phyloP scores from a whole-genome alignment of 2,329 filamentous ascomycete genomes.

The Colletotrichum incanum region DNA sequence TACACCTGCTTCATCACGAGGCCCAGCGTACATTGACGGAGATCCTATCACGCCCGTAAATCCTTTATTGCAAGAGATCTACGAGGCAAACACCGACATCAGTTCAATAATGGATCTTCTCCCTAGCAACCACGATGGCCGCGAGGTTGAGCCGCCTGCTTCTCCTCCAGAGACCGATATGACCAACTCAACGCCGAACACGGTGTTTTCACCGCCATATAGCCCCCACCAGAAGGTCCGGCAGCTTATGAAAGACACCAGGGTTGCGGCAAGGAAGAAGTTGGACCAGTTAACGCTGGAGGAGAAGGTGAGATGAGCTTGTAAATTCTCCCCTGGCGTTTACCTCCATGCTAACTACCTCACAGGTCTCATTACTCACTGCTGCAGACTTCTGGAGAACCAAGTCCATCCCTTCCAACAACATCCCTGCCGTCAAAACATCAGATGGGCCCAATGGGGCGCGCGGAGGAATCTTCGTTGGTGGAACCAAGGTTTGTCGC shows the following conservation, averaged over 20 bases:
- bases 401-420: conserved; percentile 73
- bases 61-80: no score
- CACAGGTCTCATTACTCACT: conserved; percentile 71
- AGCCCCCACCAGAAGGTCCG: conserved; percentile 59
- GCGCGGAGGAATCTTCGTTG: conserved; percentile 78
- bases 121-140: conserved; percentile 41
- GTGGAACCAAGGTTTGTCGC: conserved; percentile 70
- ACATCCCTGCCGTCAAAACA: conserved; percentile 76
- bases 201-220: conserved; percentile 63
- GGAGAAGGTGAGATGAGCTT: conserved; percentile 65
- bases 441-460: conserved; percentile 81
- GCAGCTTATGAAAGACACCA: conserved; percentile 54
- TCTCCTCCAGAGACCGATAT: conserved; percentile 44
- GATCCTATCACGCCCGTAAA: not conserved
- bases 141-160: conserved; percentile 51
- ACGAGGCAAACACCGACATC: not conserved
- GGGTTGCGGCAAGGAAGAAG: conserved; percentile 63
- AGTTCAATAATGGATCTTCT: conserved; percentile 20
- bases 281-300: conserved; percentile 67
- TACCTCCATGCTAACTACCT: not conserved
- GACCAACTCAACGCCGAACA: conserved; percentile 64
- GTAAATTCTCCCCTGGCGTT: not conserved
- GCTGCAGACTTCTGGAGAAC: conserved; percentile 81
- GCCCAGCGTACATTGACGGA: not conserved
- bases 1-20: not conserved